A percentile compares a stretch with the other conserved stretches of the same genome.
phyloP scores from a whole-genome alignment of 495 filamentous ascomycete genomes.

The Sphaerosporella brunnea region DNA sequence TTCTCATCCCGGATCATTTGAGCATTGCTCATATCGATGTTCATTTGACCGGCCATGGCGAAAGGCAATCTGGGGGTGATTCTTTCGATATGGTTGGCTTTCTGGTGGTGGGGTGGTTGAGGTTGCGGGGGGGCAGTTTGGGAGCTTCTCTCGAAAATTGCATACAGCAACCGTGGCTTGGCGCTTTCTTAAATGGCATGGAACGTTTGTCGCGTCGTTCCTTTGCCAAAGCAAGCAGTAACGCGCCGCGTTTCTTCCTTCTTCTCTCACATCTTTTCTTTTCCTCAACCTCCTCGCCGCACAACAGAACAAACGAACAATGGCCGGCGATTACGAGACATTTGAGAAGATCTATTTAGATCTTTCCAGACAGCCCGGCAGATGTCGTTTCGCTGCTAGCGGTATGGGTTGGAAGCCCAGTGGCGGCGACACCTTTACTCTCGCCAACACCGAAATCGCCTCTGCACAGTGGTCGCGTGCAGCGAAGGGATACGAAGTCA shows the following conservation, averaged over 20 bases:
- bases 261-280: background rate
- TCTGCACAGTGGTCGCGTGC: slow-evolving; percentile 91
- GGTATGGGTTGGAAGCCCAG: slow-evolving; percentile 89
- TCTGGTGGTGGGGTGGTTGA: slow-evolving; percentile 1
- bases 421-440: slow-evolving; percentile 78
- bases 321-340: slow-evolving; percentile 41
- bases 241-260: too few relatives aligned
- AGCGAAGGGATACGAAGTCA: slow-evolving; percentile 79
- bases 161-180: background rate
- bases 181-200: background rate
- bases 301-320: slow-evolving; percentile 2
- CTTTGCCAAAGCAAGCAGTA: too few relatives aligned
- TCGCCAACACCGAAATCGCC: slow-evolving; percentile 63
- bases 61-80: slow-evolving; percentile 6
- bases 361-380: slow-evolving; percentile 72
- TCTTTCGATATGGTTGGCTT: background rate
- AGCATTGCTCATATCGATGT: slow-evolving; percentile 34
- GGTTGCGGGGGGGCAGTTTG: too few relatives aligned
- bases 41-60: slow-evolving; percentile 25
- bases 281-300: background rate
- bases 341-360: slow-evolving; percentile 95
- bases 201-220: background rate
- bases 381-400: slow-evolving; percentile 80
- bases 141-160: background rate
- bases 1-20: slow-evolving; percentile 79